Evolutionary conservation across 129 eudicot species (phyloP), one percentile per base, ranked within the genome.

Genomic region (Helichrysum umbraculigerum): DNA sequence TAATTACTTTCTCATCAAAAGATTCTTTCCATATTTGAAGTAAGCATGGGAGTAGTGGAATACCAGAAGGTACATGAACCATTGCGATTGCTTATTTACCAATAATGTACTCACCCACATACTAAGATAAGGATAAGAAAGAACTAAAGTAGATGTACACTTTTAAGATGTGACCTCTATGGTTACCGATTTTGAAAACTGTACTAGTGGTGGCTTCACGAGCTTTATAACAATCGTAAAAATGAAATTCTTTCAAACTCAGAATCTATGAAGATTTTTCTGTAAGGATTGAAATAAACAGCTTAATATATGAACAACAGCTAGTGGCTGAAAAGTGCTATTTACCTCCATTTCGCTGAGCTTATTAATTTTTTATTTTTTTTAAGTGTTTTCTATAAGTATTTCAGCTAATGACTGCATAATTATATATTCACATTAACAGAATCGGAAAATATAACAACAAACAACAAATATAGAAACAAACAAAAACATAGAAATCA

Each of bases 21-120:
- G 11, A 10, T 25, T 52, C 47, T 74, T 41, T 25, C 59, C 19
- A 34, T 34, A 20, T 20, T 37, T 37, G 39, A 59, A 28, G 5
- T 41, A 20, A 58, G 57, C 69, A 74, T 41, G 60, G 37, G 67
- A 58, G 9, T 22, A 20, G 12, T n/a, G 54, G 20, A 61, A 37
- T 4, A 61, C 70, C 15, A 30, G 12, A 75, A 62, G 58, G 39
- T 22, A 22, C 70, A 35, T 56, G 20, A 54, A 54, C 65, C 52
- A 19, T 34, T 30, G 19, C 4, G 12, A 61, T 41, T 39, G 57
- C 11, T 42, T 41, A 62, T 52, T 41, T 72, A 54, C 22, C 59
- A 32, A 21, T 72, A 30, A 29, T 74, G 78, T 29, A 74, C 30
- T 29, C 63, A 47, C 63, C 47, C 79, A 44, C 44, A 16, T 63